These are phyloP conservation scores for Geoglossum glabrum DNA, from an alignment of 495 filamentous ascomycete genomes.

Conservation along the genomic window DNA sequence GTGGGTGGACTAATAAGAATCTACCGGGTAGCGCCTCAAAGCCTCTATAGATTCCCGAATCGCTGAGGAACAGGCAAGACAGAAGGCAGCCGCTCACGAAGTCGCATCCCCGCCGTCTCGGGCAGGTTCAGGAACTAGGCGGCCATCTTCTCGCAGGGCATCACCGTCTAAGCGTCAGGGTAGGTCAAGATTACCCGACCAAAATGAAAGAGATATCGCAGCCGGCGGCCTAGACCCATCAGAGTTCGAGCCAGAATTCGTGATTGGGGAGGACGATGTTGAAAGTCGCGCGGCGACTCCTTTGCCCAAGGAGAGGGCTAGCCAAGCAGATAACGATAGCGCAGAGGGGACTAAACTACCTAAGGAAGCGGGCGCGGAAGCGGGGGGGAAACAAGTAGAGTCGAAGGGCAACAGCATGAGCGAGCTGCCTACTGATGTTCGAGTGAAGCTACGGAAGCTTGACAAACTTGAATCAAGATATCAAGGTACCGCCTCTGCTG, in stretches of 20 bases:
- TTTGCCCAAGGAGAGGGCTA: slow-evolving; percentile 13
- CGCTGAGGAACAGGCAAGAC: slow-evolving; percentile 73
- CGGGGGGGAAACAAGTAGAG: slow-evolving; percentile 4
- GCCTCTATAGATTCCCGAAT: slow-evolving; percentile 70
- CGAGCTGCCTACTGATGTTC: slow-evolving; percentile 60
- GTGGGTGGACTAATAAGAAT: not conserved
- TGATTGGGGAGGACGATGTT: slow-evolving; percentile 57
- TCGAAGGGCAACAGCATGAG: slow-evolving; percentile 4
- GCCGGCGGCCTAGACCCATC: slow-evolving; percentile 53
- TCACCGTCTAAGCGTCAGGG: slow-evolving; percentile 33
- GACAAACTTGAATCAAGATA: slow-evolving; percentile 78
- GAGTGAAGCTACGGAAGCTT: slow-evolving; percentile 48
- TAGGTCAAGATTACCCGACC: slow-evolving; percentile 23
- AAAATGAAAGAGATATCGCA: slow-evolving; percentile 26
- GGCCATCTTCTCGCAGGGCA: slow-evolving; percentile 27
- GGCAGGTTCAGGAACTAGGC: slow-evolving; percentile 24
- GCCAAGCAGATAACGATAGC: not conserved
- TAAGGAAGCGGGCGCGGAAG: slow-evolving; percentile 2
- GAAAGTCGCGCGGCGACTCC: slow-evolving; percentile 37
- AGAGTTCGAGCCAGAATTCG: slow-evolving; percentile 65
- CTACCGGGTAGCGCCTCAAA: slow-evolving; percentile 46
- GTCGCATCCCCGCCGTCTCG: slow-evolving; percentile 25
- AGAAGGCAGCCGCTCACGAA: slow-evolving; percentile 31
- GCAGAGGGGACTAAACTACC: slow-evolving; percentile 8
- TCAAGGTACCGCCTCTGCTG: slow-evolving; percentile 37